These are phyloP conservation scores for Parietichytrium sp. DNA, from an alignment of 108 stramenopile genomes.

Conservation along the genomic window DNA sequence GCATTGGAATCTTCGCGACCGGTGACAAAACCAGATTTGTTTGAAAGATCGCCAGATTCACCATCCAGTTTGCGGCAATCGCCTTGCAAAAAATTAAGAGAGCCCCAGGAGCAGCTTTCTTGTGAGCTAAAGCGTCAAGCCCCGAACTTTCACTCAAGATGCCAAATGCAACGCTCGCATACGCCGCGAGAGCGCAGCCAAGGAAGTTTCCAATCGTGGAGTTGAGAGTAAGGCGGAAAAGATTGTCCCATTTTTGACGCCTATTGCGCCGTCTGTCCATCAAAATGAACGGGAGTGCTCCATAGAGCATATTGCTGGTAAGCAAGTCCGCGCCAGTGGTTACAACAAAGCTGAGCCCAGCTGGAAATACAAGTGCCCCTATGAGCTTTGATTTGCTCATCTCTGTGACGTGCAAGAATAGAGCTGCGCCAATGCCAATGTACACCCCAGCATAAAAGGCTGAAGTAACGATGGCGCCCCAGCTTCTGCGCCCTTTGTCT, in stretches of 20 bases:
- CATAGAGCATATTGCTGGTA: constrained; percentile 31
- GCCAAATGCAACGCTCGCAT: background rate
- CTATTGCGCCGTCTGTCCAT: background rate
- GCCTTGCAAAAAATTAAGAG: constrained; percentile 40
- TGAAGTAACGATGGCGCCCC: background rate
- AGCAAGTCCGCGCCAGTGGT: constrained; percentile 19
- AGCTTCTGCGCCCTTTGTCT: background rate
- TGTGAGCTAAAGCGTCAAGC: background rate
- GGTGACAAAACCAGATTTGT: background rate
- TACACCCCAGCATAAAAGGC: constrained; percentile 1
- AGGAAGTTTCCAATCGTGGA: constrained; percentile 49
- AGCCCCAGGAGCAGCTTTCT: background rate
- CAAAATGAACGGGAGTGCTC: background rate
- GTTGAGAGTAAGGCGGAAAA: background rate
- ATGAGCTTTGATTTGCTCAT: background rate
- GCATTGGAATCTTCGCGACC: background rate
- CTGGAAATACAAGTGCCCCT: background rate
- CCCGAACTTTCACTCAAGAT: constrained; percentile 32
- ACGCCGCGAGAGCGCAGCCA: constrained; percentile 40
- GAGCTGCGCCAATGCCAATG: constrained; percentile 5
- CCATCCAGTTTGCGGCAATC: constrained; percentile 38
- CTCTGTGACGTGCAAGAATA: background rate
- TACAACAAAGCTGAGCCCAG: background rate
- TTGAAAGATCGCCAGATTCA: constrained; percentile 19
- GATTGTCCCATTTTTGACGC: background rate